phyloP scores from a whole-genome alignment of 306 rosid genomes.

The Trifolium fragiferum region DNA sequence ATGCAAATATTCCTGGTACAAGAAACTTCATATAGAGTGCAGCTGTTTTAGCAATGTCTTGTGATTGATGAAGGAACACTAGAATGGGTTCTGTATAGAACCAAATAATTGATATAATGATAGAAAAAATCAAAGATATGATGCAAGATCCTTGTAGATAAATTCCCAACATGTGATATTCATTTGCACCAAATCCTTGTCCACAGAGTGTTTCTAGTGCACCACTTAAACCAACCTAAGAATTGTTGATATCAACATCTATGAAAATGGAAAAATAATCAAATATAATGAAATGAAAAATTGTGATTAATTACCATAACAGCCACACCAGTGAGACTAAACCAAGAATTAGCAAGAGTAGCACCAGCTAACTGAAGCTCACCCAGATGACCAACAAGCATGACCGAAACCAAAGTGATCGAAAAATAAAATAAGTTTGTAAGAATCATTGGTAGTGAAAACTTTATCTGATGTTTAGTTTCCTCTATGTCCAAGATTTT shows the following conservation, averaged over 20 bases:
- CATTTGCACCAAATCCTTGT: constrained; percentile 77
- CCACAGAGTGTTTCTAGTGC: constrained; percentile 92
- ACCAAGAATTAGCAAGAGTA: constrained; percentile 81
- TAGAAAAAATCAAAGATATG: constrained; percentile 59
- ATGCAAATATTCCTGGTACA: constrained; percentile 73
- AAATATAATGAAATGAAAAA: background rate
- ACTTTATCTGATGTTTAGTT: constrained; percentile 57
- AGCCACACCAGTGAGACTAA: constrained; percentile 68
- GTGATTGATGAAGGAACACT: constrained; percentile 66
- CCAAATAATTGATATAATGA: constrained; percentile 63
- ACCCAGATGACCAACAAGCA: constrained; percentile 92
- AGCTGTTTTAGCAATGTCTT: constrained; percentile 57
- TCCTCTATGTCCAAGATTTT: constrained; percentile 67
- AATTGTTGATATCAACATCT: no score
- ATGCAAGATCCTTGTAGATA: constrained; percentile 83
- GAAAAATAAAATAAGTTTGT: constrained; percentile 64
- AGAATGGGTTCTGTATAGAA: constrained; percentile 62
- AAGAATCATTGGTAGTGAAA: constrained; percentile 75
- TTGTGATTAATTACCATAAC: constrained; percentile 53
- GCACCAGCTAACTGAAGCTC: constrained; percentile 84
- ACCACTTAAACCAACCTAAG: constrained; percentile 81
- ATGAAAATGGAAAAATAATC: background rate
- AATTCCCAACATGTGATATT: constrained; percentile 66
- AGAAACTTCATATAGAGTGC: constrained; percentile 64
- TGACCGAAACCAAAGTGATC: constrained; percentile 68